A percentile compares a stretch with the other conserved stretches of the same genome.
phyloP scores from a whole-genome alignment of 2,329 filamentous ascomycete genomes.

The Fusarium newnesense region DNA sequence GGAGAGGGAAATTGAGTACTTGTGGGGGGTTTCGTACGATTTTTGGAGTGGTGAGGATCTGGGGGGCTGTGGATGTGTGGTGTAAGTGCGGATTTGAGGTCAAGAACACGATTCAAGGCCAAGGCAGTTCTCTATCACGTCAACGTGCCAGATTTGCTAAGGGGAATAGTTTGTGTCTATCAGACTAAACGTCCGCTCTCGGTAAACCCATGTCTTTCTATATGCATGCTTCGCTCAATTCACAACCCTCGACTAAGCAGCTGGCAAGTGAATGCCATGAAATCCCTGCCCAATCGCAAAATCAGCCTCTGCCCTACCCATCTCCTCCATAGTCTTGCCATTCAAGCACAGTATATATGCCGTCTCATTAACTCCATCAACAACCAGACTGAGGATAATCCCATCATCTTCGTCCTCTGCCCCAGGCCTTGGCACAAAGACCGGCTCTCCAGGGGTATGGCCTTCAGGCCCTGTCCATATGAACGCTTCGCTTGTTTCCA shows the following conservation, averaged over 20 bases:
- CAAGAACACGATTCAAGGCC: neutral
- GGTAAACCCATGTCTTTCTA: neutral
- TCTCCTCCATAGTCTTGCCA: slow-evolving; percentile 70
- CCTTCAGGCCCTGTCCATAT: slow-evolving; percentile 67
- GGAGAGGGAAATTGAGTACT: neutral
- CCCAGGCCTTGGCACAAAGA: slow-evolving; percentile 66
- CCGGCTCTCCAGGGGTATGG: slow-evolving; percentile 75
- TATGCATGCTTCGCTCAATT: neutral
- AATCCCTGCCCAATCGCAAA: slow-evolving; percentile 72
- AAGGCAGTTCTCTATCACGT: too few relatives aligned
- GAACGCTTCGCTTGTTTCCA: slow-evolving; percentile 59
- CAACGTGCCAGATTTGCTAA: neutral
- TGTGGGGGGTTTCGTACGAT: slow-evolving; percentile 21
- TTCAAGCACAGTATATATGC: slow-evolving; percentile 76
- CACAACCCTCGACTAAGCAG: neutral
- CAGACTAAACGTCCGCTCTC: neutral
- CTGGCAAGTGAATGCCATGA: slow-evolving; percentile 65
- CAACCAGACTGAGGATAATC: slow-evolving; percentile 69
- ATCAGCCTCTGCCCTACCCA: slow-evolving; percentile 70
- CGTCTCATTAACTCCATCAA: slow-evolving; percentile 66
- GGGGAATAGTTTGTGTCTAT: neutral
- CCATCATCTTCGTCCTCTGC: slow-evolving; percentile 69
- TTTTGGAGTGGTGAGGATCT: neutral
- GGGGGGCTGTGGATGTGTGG: neutral
- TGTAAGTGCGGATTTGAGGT: neutral